Conservation (phyloP, 2,329 filamentous ascomycete species). For the Bipolaris bicolor region DNA sequence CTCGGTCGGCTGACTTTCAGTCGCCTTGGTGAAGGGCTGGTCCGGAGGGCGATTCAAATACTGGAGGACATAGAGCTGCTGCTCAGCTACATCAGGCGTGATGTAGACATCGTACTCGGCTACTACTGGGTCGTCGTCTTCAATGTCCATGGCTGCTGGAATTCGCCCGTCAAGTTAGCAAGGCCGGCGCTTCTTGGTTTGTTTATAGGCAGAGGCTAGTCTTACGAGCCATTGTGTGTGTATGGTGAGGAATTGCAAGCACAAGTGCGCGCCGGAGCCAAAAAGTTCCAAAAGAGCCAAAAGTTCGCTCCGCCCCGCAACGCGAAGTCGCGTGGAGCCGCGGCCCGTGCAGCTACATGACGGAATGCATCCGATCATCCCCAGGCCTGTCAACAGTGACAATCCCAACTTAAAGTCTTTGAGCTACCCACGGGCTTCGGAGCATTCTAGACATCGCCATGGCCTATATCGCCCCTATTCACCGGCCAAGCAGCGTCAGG, state of each 20-base stretch:
- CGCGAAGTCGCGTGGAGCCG: conserved; percentile 25
- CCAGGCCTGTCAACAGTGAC: conserved; percentile 11
- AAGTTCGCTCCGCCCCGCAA: conserved; percentile 30
- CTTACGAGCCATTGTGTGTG: conserved; percentile 38
- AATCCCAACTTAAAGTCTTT: not conserved
- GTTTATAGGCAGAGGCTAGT: conserved; percentile 3
- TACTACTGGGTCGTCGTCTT: conserved; percentile 57
- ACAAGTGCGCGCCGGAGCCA: conserved; percentile 15
- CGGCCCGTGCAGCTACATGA: conserved; percentile 32
- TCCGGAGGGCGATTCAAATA: conserved; percentile 78
- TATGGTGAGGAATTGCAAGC: conserved; percentile 6
- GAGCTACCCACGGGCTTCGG: conserved; percentile 19
- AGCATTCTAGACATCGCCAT: conserved; percentile 56
- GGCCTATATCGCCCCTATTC: conserved; percentile 94
- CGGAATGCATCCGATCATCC: conserved; percentile 36
- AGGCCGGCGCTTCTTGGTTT: too few species aligned
- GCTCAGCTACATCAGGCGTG: conserved; percentile 69
- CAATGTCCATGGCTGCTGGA: conserved; percentile 35
- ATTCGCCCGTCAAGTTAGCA: conserved; percentile 13
- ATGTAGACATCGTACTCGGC: conserved; percentile 81
- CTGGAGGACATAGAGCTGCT: conserved; percentile 75
- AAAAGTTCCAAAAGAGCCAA: conserved; percentile 27
- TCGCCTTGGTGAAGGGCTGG: conserved; percentile 65
- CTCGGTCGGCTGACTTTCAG: conserved; percentile 64
- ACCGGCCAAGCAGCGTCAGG: conserved; percentile 87